Percentiles rank a stretch among this genome's conserved stretches.
Evolutionary conservation across 176 grass and related monocot genomes (phyloP).

Genomic region (Ensete ventricosum): DNA sequence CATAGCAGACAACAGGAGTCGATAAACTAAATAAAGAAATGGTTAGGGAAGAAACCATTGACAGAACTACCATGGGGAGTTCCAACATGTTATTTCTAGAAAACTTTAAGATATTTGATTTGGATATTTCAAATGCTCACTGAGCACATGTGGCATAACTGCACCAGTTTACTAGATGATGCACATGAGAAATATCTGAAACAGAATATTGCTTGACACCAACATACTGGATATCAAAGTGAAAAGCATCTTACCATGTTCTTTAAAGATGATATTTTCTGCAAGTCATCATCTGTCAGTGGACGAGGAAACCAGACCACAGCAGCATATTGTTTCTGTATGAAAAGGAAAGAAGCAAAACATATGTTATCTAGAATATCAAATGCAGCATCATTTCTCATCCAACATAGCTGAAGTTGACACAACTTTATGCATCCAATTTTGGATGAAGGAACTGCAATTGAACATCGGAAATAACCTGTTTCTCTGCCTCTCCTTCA

Average conservation of each 20-base stretch:
- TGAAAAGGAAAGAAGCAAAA: not conserved
- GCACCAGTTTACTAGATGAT: not conserved
- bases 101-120: not conserved
- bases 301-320: conserved; percentile 79
- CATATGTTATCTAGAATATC: too few species aligned
- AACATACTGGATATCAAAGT: not conserved
- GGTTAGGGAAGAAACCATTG: not conserved
- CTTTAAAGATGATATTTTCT: conserved; percentile 41
- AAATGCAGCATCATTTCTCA: too few species aligned
- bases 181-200: not conserved
- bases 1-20: not conserved
- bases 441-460: not conserved
- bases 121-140: not conserved
- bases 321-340: conserved; percentile 87
- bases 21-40: not conserved
- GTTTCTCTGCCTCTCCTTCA: conserved; percentile 92
- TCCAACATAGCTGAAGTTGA: too few species aligned
- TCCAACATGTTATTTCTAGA: not conserved
- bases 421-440: too few species aligned
- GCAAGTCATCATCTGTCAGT: conserved; percentile 46
- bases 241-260: conserved; percentile 37
- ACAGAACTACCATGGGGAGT: not conserved
- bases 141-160: not conserved
- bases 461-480: conserved; percentile 33
- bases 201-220: conserved; percentile 1